Conservation (phyloP, 441 rosid genomes). For the Gossypium laxum region DNA sequence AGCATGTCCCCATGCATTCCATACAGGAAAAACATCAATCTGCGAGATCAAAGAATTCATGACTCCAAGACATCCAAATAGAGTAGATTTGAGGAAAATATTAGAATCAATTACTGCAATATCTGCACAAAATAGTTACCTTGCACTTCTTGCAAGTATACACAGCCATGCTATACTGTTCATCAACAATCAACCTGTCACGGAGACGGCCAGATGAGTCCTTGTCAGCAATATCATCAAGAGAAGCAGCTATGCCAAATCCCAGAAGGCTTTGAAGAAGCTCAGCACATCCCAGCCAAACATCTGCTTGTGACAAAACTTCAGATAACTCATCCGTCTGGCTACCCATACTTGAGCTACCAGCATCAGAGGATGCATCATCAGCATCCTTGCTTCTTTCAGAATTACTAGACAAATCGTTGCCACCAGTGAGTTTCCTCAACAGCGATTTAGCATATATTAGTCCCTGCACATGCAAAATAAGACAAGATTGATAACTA, state of each 20-base stretch:
- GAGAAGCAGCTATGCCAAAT: slow-evolving; percentile 91
- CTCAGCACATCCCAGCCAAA: slow-evolving; percentile 91
- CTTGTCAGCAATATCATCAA: slow-evolving; percentile 86
- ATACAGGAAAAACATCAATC: slow-evolving; percentile 93
- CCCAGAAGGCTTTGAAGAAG: slow-evolving; percentile 95
- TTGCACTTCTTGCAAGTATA: slow-evolving; percentile 96
- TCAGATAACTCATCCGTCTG: slow-evolving; percentile 77
- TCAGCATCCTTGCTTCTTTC: slow-evolving; percentile 76
- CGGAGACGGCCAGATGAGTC: slow-evolving; percentile 74
- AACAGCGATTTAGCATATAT: slow-evolving; percentile 73
- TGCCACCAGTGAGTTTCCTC: slow-evolving; percentile 63
- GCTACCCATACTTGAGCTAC: slow-evolving; percentile 83
- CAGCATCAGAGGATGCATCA: slow-evolving; percentile 87
- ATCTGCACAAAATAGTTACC: slow-evolving; percentile 39
- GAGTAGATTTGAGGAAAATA: slow-evolving; percentile 6
- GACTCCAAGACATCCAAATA: slow-evolving; percentile 15
- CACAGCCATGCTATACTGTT: slow-evolving; percentile 96
- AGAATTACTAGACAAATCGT: slow-evolving; percentile 41
- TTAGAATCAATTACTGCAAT: slow-evolving; percentile 14
- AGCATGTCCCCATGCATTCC: slow-evolving; percentile 99
- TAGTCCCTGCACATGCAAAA: slow-evolving; percentile 55
- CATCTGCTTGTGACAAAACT: slow-evolving; percentile 55
- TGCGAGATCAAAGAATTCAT: slow-evolving; percentile 27
- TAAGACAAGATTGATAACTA: slow-evolving; percentile 10
- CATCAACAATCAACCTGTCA: slow-evolving; percentile 81